A percentile compares a stretch with the other conserved stretches of the same genome.
Evolutionary conservation across 2,329 filamentous ascomycete species (phyloP).

Genomic region (Trichoderma sp.): DNA sequence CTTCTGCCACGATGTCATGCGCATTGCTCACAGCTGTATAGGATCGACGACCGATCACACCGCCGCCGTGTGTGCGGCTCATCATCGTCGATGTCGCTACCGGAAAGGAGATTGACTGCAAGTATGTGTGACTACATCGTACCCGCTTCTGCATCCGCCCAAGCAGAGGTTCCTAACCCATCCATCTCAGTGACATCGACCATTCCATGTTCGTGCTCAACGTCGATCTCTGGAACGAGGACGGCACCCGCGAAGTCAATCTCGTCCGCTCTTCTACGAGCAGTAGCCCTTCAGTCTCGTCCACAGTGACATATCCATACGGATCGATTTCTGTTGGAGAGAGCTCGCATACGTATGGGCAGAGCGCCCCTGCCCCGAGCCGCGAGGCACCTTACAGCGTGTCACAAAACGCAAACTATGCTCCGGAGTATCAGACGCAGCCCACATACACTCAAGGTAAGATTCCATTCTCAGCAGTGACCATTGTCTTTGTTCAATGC

Average conservation of each 20-base stretch:
- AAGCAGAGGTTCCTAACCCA: not conserved
- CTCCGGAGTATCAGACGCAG: conserved; percentile 40
- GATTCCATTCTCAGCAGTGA: not conserved
- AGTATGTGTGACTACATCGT: conserved; percentile 54
- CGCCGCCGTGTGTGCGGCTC: conserved; percentile 86
- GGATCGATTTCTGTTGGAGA: conserved; percentile 49
- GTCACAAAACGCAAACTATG: conserved; percentile 38
- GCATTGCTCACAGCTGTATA: conserved; percentile 42
- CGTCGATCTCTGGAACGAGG: conserved; percentile 69
- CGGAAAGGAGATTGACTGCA: conserved; percentile 80
- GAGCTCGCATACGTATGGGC: conserved; percentile 36
- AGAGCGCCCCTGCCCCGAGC: conserved; percentile 44
- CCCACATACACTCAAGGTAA: conserved; percentile 41
- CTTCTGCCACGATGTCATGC: not conserved
- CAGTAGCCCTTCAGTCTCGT: conserved; percentile 72
- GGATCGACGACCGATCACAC: conserved; percentile 94
- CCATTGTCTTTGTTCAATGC: not conserved
- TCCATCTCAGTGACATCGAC: conserved; percentile 42
- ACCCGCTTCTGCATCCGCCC: not conserved
- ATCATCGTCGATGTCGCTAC: conserved; percentile 74
- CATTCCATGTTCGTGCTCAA: conserved; percentile 57
- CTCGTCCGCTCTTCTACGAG: conserved; percentile 66
- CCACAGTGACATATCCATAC: conserved; percentile 78
- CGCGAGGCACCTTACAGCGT: conserved; percentile 43
- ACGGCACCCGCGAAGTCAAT: conserved; percentile 66